Evolutionary conservation across 1,139 yeast genomes (phyloP).

Genomic region (Casaregolazyma suthepensis): DNA sequence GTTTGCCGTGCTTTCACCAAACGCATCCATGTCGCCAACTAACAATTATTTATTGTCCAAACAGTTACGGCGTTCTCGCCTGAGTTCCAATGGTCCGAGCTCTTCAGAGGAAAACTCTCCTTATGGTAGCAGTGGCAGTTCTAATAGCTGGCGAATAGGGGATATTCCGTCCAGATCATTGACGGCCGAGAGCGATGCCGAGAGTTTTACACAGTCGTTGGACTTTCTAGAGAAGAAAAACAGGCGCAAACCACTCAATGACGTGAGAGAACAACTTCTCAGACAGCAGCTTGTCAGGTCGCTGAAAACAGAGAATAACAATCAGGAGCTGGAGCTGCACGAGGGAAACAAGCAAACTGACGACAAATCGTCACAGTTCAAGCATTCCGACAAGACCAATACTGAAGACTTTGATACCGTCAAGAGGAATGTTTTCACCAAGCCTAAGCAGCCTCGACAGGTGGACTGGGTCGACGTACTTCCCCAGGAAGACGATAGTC

Average conservation of each 20-base stretch:
- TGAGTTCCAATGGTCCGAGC: background rate
- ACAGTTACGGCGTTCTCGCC: background rate
- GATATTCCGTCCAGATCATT: background rate
- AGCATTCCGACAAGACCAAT: background rate
- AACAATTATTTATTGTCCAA: background rate
- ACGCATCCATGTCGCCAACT: background rate
- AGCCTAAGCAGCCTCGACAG: background rate
- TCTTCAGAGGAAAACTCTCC: background rate
- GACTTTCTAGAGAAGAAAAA: background rate
- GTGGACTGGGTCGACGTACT: background rate
- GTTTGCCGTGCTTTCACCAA: background rate
- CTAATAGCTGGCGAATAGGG: background rate
- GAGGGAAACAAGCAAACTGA: background rate
- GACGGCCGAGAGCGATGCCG: background rate
- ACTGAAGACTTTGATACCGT: background rate
- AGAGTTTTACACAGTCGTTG: background rate
- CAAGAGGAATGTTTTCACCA: background rate
- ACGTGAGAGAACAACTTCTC: background rate
- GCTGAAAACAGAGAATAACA: background rate
- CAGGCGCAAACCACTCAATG: background rate
- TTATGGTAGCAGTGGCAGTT: background rate
- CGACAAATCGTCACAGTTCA: background rate
- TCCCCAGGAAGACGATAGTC: background rate
- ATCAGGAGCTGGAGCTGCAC: background rate
- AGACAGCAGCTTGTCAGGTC: background rate